Base-by-base conservation (phyloP, 257 asterid species). In the Echites panduratus region DNA sequence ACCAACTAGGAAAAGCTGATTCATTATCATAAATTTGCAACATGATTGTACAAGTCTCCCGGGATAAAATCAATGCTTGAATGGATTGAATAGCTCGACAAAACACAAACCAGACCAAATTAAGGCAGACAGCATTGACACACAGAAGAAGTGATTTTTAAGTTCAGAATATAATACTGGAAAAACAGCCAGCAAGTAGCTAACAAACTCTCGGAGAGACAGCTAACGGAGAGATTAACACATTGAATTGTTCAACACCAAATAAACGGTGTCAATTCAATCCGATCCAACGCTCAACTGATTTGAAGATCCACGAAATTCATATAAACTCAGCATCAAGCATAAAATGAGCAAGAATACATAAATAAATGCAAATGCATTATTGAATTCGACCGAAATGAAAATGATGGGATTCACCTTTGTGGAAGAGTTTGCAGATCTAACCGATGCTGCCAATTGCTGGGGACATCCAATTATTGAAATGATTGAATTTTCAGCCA, bases 401-500 rank as follows among this genome's bases (percentile, higher is more conserved):
- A 8, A 14, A 4, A 20, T 6, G 68, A 38, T 19, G 24, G 17
- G 22, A 19, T 35, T 63, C 68, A 63, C 68, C 68, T 63, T 17
- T 8, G 19, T 9, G 64, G 38, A 57, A 9, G 5, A 35, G 17
- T 1, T 56, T 10, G 19, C 68, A 63, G 68, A 63, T 63, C 68
- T 19, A 63, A 63, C 45, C 68, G 43, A 19, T 63, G 68, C 68
- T 17, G 47, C 22, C 48, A 35, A 63, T 62, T 62, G 44, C 67
- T 3, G 4, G 67, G 44, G 44, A 32, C 13, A 4, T 40, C 19
- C 22, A 29, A 16, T 6, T 62, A 62, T 19, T 62, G 45, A 57
- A 57, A 26, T 57, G 38, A 26, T 9, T 2, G 8, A 38, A 63
- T 63, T 62, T 20, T 63, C 68, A 63, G 6, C 24, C 26, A 17